Base-by-base conservation (phyloP, 31 red algal species). In the Asparagopsis taxiformis region DNA sequence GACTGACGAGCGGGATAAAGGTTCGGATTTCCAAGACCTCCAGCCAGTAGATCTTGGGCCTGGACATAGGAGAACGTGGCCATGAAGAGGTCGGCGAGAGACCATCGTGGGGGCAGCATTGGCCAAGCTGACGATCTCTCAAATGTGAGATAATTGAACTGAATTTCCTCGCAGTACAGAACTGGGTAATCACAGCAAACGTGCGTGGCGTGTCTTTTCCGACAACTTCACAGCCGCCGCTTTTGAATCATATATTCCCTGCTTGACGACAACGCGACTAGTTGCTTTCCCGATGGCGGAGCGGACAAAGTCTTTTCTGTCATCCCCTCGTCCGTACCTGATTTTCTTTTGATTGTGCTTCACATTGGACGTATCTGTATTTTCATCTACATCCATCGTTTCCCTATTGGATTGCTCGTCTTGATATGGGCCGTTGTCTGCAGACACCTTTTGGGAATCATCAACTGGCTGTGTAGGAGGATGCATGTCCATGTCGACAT, bases 131-230 rank as follows among this genome's bases (percentile, higher is more conserved):
- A 87, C 82, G 31, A 87, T 54, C 49, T 87, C 82, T 87, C 62
- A 59, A 87, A 87, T 33, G 82, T 87, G 20, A 87, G 61, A 62
- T 87, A 87, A 62, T 87, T 87, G 36, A 87, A 87, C 21, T 50
- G 62, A 21, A 87, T 70, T 41, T 87, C 72, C 51, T 87, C 82
- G 31, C 82, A 87, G 62, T 87, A 87, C 23, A 87, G 54, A 70
- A 87, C 63, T 87, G 74, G 62, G 74, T 50, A n/a, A 76, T 71
- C n/a, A 87, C 74, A 16, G 60, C 67, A 76, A 87, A 87, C 3
- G 72, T 77, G 50, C 82, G 82, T 15, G 82, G 82, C 11, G 82
- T 87, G 49, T 87, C 82, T 68, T 31, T 29, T 75, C 71, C 3
- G 59, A 59, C 8, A 87, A 57, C 30, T 73, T 28, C 30, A 76